Evolutionary conservation across 352 stramenopile species (phyloP), one percentile per base, ranked within the genome.

Genomic region (Aphanomyces invadans): DNA sequence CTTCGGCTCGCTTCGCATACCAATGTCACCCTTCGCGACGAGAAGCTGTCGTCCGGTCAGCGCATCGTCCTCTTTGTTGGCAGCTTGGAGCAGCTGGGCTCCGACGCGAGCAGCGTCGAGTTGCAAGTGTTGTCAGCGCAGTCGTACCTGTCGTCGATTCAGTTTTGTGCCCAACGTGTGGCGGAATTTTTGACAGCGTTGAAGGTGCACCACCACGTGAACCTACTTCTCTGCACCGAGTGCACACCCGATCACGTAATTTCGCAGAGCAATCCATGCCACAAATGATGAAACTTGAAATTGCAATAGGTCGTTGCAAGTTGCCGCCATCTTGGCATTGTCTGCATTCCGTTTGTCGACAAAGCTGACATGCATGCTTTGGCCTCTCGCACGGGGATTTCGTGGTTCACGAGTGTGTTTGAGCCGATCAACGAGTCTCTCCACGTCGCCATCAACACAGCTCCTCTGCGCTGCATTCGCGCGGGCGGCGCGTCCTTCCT

Each of bases 291-390:
- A 49, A 15, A 17, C 7, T 55, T 10, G 3, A 59, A 88, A 10
- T 71, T 80, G 5, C 73, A 79, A 39, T 70, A 74, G 9, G 69
- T 88, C 11, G 73, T 77, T 1, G 74, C 75, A 7, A 64, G 68
- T 1, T 90, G 80, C 63, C 75, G 71, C 10, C 73, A 69, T 0
- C 70, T 81, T 0, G 62, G 56, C 11, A 80, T 90, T 25, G 79
- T 78, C 17, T 90, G 81, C 38, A 73, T 90, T 7, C 78, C 88
- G 51, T 78, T 78, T 39, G 76, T 72, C 2, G 83, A 89, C 38
- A 60, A 66, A 7, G 71, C 79, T 42, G 81, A 92, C 48, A 46
- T 90, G 0, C 63, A 73, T 0, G 68, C 66, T 15, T 60, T 90
- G 0, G 83, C 80, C 23, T 70, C 71, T 0, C 62, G 48, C n/a